Conservation (phyloP, 148 eudicot genomes). For the Cornus florida region DNA sequence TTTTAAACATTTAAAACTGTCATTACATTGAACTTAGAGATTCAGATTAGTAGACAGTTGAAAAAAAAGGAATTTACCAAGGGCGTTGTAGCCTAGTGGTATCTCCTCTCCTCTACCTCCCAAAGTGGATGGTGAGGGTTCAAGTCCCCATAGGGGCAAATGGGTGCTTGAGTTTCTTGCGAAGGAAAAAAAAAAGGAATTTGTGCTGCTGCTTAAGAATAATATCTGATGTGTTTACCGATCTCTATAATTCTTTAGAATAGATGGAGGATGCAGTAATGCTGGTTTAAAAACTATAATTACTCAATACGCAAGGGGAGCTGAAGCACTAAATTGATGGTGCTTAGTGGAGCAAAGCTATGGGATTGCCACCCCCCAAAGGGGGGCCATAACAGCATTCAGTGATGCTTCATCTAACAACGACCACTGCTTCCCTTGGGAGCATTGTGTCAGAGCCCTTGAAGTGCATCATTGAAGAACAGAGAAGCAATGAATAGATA, state of each 20-base stretch:
- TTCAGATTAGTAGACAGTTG: background rate
- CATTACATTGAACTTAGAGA: background rate
- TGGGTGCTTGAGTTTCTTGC: too few relatives aligned
- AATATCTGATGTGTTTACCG: background rate
- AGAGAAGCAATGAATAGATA: background rate
- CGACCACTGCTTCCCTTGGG: background rate
- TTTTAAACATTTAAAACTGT: slow-evolving; percentile 1
- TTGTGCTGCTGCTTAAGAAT: background rate
- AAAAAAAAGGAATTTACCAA: too few relatives aligned
- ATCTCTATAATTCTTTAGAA: background rate
- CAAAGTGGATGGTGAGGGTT: too few relatives aligned
- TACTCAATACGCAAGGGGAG: background rate
- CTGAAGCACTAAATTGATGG: background rate
- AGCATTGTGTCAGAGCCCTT: background rate
- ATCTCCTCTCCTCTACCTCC: too few relatives aligned
- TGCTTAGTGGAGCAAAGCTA: background rate
- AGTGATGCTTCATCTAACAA: background rate
- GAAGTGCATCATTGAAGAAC: background rate
- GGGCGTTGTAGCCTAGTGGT: too few relatives aligned
- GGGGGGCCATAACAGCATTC: background rate
- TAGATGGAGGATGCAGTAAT: background rate
- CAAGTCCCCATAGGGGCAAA: too few relatives aligned
- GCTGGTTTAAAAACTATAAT: background rate
- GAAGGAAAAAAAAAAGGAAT: background rate
- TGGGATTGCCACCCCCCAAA: background rate